Evolutionary conservation across 306 rosid genomes (phyloP).

Genomic region (Citrullus mucosospermus): DNA sequence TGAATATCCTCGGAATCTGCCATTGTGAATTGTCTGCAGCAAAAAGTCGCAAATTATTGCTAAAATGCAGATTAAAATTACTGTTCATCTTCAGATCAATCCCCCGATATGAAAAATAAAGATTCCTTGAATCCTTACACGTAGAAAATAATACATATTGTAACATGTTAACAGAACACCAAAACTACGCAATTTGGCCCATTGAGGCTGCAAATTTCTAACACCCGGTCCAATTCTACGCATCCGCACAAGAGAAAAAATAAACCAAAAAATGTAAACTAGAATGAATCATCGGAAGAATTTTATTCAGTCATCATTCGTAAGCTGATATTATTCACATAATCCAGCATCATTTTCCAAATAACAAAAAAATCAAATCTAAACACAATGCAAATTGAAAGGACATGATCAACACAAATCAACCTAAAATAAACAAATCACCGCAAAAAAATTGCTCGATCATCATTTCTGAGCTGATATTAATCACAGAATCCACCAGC

Average conservation of each 20-base stretch:
- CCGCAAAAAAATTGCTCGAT: background rate
- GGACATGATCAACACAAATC: background rate
- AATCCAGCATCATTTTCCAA: background rate
- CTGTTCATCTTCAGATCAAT: background rate
- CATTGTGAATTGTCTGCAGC: constrained; percentile 38
- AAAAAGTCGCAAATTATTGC: constrained; percentile 5
- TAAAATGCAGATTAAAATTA: background rate
- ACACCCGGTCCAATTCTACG: background rate
- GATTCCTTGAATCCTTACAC: background rate
- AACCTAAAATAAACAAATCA: background rate
- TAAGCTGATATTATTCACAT: background rate
- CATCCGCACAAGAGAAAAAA: background rate
- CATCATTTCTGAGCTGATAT: background rate
- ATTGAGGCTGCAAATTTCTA: background rate
- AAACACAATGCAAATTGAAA: background rate
- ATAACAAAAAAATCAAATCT: background rate
- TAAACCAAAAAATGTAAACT: background rate
- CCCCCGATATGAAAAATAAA: background rate
- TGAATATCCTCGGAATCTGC: constrained; percentile 87
- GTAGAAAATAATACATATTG: background rate
- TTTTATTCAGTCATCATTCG: background rate
- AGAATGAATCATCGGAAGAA: background rate
- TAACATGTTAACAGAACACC: background rate
- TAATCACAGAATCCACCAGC: background rate
- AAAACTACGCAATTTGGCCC: background rate